These are phyloP conservation scores for Podila epigama DNA, from an alignment of 192 early-diverging fungal genomes.

Conservation along the genomic window DNA sequence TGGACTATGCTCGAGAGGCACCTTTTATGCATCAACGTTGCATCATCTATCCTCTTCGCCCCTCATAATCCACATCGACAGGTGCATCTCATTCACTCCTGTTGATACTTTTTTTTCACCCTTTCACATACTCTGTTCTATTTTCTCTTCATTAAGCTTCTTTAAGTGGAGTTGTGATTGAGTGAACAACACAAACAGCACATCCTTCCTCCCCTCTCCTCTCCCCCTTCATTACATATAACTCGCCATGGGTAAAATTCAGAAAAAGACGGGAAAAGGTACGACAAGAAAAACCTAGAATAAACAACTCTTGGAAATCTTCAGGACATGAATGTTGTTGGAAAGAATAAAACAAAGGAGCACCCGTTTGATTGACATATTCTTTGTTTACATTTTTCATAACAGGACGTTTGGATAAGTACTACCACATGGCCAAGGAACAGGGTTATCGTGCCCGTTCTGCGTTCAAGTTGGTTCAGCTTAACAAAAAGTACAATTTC, in stretches of 20 bases:
- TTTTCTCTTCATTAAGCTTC: not conserved
- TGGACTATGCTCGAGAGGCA: no score
- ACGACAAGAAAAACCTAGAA: not conserved
- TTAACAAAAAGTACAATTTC: constrained; percentile 99
- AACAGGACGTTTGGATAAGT: constrained; percentile 97
- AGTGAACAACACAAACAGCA: not conserved
- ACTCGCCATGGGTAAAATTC: constrained; percentile 54
- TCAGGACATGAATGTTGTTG: no score
- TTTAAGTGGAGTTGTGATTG: not conserved
- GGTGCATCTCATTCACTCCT: not conserved
- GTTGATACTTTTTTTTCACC: not conserved
- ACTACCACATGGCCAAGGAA: constrained; percentile 99
- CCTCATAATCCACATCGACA: no score
- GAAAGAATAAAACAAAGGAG: not conserved
- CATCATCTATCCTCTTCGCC: no score
- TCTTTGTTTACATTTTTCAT: no score
- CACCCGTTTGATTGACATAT: not conserved
- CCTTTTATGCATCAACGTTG: no score
- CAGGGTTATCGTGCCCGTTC: constrained; percentile 99
- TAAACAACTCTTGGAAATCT: no score
- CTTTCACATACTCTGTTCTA: not conserved
- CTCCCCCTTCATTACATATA: not conserved
- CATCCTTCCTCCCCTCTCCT: not conserved
- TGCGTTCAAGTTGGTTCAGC: constrained; percentile 98
- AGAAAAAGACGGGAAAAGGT: constrained; percentile 62